Evolutionary conservation across 192 early-diverging fungal genomes (phyloP).

Genomic region (Helicostylum pulchrum): DNA sequence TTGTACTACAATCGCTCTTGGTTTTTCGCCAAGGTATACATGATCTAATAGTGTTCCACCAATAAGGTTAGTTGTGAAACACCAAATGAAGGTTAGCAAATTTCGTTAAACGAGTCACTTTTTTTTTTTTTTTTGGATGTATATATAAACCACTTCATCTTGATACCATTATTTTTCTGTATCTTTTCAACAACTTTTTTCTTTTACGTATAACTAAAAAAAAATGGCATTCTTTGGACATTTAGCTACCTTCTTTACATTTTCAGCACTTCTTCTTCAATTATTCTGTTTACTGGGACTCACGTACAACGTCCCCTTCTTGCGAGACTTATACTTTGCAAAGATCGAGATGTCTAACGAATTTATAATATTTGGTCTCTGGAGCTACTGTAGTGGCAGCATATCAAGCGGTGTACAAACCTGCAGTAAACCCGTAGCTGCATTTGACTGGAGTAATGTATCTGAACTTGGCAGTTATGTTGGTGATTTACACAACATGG

Average conservation of each 20-base stretch:
- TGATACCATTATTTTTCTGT: not conserved
- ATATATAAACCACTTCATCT: no score
- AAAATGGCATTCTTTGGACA: slow-evolving; percentile 26
- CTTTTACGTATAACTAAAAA: slow-evolving; percentile 9
- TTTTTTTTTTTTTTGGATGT: no score
- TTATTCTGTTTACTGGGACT: slow-evolving; percentile 23
- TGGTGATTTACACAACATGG: slow-evolving; percentile 2
- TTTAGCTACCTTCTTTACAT: slow-evolving; percentile 26
- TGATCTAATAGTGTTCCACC: no score
- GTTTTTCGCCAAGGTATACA: no score
- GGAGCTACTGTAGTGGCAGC: slow-evolving; percentile 21
- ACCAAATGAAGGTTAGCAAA: no score
- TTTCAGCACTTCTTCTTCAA: slow-evolving; percentile 28
- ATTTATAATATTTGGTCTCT: slow-evolving; percentile 24
- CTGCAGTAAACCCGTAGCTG: slow-evolving; percentile 22
- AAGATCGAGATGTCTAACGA: not conserved
- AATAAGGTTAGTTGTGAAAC: no score
- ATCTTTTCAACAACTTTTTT: not conserved
- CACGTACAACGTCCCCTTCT: slow-evolving; percentile 29
- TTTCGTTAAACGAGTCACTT: no score
- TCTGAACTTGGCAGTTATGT: not conserved
- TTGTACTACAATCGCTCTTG: no score
- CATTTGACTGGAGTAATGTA: slow-evolving; percentile 29
- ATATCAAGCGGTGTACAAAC: not conserved
- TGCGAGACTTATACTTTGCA: slow-evolving; percentile 24